Percentiles rank a stretch among this genome's conserved stretches.
phyloP scores from a whole-genome alignment of 805 yeast species.

The Lachancea dasiensis region DNA sequence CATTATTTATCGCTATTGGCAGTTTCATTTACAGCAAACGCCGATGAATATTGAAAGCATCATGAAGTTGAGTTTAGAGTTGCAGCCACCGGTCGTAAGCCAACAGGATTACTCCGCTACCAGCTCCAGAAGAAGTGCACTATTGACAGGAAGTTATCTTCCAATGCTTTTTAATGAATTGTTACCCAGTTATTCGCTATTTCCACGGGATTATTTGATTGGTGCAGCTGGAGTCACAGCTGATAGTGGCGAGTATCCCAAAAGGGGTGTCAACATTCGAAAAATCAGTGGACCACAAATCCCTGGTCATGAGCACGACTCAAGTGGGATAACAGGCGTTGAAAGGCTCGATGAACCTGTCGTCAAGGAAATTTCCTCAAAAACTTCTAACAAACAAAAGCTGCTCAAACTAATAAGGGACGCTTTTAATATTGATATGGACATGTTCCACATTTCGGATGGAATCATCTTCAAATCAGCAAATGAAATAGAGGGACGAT shows the following conservation, averaged over 20 bases:
- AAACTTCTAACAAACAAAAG: conserved; percentile 38
- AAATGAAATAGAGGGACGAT: conserved; percentile 28
- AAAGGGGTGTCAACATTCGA: background rate
- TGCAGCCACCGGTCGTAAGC: conserved; percentile 50
- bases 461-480: conserved; percentile 56
- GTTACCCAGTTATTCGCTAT: conserved; percentile 50
- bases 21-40: conserved; percentile 23
- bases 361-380: conserved; percentile 21
- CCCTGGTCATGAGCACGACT: conserved; percentile 11
- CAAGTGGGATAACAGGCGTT: conserved; percentile 39
- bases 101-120: conserved; percentile 24
- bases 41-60: conserved; percentile 46
- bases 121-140: conserved; percentile 50
- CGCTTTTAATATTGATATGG: conserved; percentile 54
- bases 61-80: conserved; percentile 56
- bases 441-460: conserved; percentile 48
- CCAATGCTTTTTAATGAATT: conserved; percentile 60
- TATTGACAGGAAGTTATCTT: conserved; percentile 55
- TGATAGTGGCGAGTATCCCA: conserved; percentile 1
- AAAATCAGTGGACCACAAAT: background rate
- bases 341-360: conserved; percentile 38
- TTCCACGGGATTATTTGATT: conserved; percentile 45
- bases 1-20: conserved; percentile 27
- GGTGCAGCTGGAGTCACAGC: conserved; percentile 44
- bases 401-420: conserved; percentile 55